Base-by-base conservation (phyloP, 805 yeast species). In the Cyberlindnera bimundalis region DNA sequence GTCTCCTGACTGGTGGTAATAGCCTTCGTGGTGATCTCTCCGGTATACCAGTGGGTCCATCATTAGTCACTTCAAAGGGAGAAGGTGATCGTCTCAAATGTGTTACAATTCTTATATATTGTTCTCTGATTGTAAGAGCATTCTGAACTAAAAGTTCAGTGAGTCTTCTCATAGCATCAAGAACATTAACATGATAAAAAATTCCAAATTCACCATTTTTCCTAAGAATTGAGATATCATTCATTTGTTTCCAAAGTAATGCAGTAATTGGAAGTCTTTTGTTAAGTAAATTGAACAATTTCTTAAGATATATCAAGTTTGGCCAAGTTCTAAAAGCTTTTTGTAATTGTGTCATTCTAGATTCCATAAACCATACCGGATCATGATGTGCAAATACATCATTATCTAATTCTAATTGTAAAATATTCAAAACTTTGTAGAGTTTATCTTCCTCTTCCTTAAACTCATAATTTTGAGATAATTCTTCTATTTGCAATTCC, bases 151-250 rank as follows among this genome's bases (percentile, higher is more conserved):
- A 29, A 7, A 37, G 33, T 4, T 24, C 34, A 3, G 40, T 37
- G 6, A 37, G 30, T 25, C 35, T 24, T 13, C 40, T 24, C 20
- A 25, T 18, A 11, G 19, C 40, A 12, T 29, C 40, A 5, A 37
- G 35, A 6, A 37, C 35, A 19, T 37, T 30, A 9, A n/a, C 25
- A 15, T 37, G 40, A 25, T 37, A 37, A 14, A 21, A 37, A 14
- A 37, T 29, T 11, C 40, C 40, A 30, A 37, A 37, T 35, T 37
- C 40, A 3, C 40, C 40, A 19, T 10, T 37, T 28, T 37, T 37
- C 10, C 40, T 29, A 30, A 37, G 26, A 24, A 31, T 30, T 3
- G 29, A 15, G 15, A 29, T 17, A 14, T 37, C 40, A 13, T 19
- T 19, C 40, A 37, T 37, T 7, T 30, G 5, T 12, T 37, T 37